These are phyloP conservation scores for Quercus suber DNA, from an alignment of 306 rosid genomes.

Conservation along the genomic window DNA sequence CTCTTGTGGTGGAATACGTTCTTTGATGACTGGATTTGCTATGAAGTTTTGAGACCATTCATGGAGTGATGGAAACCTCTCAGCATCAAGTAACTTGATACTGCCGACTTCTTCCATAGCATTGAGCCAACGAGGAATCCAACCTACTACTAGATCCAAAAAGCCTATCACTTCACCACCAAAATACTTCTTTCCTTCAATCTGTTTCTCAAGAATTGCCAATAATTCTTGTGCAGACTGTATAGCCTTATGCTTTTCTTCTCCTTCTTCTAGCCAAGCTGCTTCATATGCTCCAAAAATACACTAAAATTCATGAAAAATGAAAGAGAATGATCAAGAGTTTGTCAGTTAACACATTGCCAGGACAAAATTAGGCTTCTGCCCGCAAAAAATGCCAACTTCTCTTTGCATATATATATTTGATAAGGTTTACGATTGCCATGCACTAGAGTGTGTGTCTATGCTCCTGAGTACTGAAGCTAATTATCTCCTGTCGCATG, in stretches of 20 bases:
- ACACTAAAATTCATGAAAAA: constrained; percentile 27
- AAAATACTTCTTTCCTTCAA: constrained; percentile 50
- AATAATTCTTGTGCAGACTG: constrained; percentile 37
- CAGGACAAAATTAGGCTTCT: not conserved
- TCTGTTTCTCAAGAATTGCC: constrained; percentile 38
- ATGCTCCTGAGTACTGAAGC: not conserved
- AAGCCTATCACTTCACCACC: constrained; percentile 37
- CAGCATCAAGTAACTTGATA: constrained; percentile 24
- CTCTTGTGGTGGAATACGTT: constrained; percentile 41
- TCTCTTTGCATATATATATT: not conserved
- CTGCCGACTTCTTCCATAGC: constrained; percentile 37
- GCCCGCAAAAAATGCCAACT: not conserved
- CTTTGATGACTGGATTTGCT: constrained; percentile 29
- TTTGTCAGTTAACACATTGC: not conserved
- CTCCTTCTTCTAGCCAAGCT: constrained; percentile 41
- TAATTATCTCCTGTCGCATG: not conserved
- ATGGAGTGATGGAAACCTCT: constrained; percentile 42
- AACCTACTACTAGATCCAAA: constrained; percentile 34
- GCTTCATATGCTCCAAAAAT: constrained; percentile 31
- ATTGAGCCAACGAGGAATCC: constrained; percentile 28
- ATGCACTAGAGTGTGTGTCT: not conserved
- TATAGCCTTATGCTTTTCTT: constrained; percentile 42
- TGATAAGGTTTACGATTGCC: not conserved
- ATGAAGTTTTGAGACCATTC: constrained; percentile 31
- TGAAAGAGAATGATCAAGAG: not conserved